Base-by-base conservation (phyloP, 108 stramenopile genomes). In the Conticribra guillardii region DNA sequence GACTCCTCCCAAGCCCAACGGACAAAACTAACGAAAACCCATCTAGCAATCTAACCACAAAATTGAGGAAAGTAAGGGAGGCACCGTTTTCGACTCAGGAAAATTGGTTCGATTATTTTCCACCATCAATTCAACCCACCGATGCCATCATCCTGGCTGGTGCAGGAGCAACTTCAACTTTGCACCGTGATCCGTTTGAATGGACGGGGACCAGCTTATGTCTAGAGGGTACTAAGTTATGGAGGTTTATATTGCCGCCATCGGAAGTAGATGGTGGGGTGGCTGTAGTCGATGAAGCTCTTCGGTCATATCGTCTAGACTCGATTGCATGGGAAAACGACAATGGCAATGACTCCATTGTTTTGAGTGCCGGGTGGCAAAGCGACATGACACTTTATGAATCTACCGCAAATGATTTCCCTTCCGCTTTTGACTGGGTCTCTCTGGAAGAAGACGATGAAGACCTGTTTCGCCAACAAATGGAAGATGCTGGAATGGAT, bases 121-220 rank as follows among this genome's bases (percentile, higher is more conserved):
- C 88, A 11, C 4, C 15, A 0, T 19, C 31, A 0, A 18, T 61
- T 14, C 32, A 69, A 46, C 88, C 88, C 26, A 54, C 74, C 16
- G 88, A 89, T 69, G 78, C 77, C 23, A 54, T 89, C 16, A 68
- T 89, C 4, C 41, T 86, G 37, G 84, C 88, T 18, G 88, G 88
- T 11, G 75, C 67, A 50, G 88, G 88, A 27, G 57, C 88, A 4
- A 76, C 73, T 0, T 87, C 85, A 1, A 86, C 88, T 1, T 55
- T 89, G 28, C 87, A 88, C 55, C 76, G 88, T 28, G 88, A 89
- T 83, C 88, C 88, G 22, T 85, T 84, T 37, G 85, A 86, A 71
- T 89, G 88, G 88, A 87, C 84, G 18, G 88, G 88, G 9, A 89
- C 88, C 5, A 78, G 71, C 50, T 52, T 89, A 3, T 87, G 84